A percentile compares a stretch with the other conserved stretches of the same genome.
Evolutionary conservation across 441 rosid species (phyloP).

Genomic region (Manihot esculenta): DNA sequence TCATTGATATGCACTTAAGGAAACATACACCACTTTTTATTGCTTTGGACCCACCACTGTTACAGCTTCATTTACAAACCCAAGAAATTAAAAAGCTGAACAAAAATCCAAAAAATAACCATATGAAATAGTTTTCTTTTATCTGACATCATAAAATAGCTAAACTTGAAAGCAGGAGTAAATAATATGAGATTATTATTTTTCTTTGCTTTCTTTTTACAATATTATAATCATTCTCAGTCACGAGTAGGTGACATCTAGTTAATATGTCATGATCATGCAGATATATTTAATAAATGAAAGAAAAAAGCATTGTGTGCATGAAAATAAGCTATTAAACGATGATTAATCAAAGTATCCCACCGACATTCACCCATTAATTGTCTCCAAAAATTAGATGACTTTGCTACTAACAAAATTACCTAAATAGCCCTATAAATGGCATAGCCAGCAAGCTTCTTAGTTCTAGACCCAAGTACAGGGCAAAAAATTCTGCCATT

Average conservation of each 20-base stretch:
- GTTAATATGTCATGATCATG: slow-evolving; percentile 9
- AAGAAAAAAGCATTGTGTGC: background rate
- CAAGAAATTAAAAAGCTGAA: slow-evolving; percentile 2
- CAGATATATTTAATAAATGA: background rate
- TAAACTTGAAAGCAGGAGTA: too few species aligned
- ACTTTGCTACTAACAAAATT: background rate
- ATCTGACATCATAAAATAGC: background rate
- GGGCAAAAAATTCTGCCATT: slow-evolving; percentile 16
- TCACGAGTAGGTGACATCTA: background rate
- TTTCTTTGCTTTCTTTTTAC: too few species aligned
- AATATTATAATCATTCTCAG: background rate
- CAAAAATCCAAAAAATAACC: background rate
- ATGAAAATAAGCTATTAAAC: background rate
- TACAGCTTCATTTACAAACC: background rate
- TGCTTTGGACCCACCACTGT: slow-evolving; percentile 32
- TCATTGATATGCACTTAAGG: slow-evolving; percentile 30
- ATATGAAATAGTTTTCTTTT: too few species aligned
- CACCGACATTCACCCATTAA: background rate
- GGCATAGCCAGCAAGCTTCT: background rate
- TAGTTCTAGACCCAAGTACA: slow-evolving; percentile 1
- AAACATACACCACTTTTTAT: slow-evolving; percentile 23
- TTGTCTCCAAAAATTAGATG: background rate
- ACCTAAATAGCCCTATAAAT: slow-evolving; percentile 12
- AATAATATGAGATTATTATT: too few species aligned
- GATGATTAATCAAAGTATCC: background rate